Conservation (phyloP, 768 basidiomycete genomes). For the Tricholoma matsutake region DNA sequence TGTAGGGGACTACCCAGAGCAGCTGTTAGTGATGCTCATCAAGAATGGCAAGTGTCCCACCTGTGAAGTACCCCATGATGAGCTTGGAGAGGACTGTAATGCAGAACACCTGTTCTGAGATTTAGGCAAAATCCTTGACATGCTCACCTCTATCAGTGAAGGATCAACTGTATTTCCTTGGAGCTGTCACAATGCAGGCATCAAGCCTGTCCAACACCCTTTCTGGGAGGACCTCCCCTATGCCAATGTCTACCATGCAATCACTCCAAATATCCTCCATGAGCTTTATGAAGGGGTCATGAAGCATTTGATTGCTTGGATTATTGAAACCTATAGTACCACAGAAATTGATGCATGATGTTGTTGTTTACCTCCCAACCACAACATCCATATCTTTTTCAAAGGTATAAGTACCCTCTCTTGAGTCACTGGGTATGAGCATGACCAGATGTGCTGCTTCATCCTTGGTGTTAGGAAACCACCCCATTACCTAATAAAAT, state of each 20-base stretch:
- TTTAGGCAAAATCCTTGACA: constrained; percentile 15
- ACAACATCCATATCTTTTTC: constrained; percentile 35
- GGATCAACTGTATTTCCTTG: constrained; percentile 12
- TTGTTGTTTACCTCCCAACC: background rate
- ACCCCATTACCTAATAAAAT: too few species aligned
- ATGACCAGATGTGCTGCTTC: background rate
- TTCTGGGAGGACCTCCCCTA: background rate
- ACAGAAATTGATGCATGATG: background rate
- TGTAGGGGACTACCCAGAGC: constrained; percentile 43
- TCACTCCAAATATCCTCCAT: background rate
- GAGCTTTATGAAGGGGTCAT: constrained; percentile 26
- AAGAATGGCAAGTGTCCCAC: constrained; percentile 27
- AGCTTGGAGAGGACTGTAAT: constrained; percentile 17
- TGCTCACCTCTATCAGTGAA: constrained; percentile 23
- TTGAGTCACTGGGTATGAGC: constrained; percentile 43
- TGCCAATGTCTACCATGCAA: background rate
- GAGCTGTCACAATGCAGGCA: constrained; percentile 14
- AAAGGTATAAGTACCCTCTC: constrained; percentile 38
- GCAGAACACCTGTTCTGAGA: constrained; percentile 7
- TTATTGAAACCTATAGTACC: background rate
- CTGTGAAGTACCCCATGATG: constrained; percentile 17
- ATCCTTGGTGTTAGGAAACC: too few species aligned
- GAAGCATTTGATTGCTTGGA: background rate
- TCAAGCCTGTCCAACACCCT: constrained; percentile 21
- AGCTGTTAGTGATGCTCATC: constrained; percentile 17